Percentiles rank a stretch among this genome's conserved stretches.
Conservation (phyloP, 179 eudicot genomes). For the Beta corolliflora region DNA sequence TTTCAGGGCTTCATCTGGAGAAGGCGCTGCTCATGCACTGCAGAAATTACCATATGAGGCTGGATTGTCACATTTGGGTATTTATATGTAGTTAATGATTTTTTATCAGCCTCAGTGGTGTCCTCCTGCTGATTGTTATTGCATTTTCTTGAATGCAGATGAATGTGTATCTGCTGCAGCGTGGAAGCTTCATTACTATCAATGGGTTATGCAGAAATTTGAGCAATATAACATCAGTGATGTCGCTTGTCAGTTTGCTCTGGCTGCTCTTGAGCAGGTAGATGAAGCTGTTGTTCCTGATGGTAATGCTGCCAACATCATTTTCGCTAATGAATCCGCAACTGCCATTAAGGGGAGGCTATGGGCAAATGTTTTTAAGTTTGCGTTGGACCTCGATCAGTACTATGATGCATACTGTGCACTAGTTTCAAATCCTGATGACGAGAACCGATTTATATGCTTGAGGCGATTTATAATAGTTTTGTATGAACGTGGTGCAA, state of each 20-base stretch:
- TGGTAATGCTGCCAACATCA: constrained; percentile 33
- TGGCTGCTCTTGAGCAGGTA: constrained; percentile 97
- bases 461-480: constrained; percentile 93
- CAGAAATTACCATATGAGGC: constrained; percentile 61
- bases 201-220: constrained; percentile 97
- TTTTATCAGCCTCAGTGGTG: neutral
- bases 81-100: constrained; percentile 43
- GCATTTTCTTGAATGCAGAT: constrained; percentile 44
- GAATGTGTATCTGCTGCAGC: constrained; percentile 51
- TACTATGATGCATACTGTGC: constrained; percentile 98
- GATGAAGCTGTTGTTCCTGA: constrained; percentile 65
- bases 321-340: constrained; percentile 53
- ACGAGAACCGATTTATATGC: constrained; percentile 86
- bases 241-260: constrained; percentile 95
- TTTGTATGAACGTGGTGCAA: constrained; percentile 87
- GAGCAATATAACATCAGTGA: constrained; percentile 81
- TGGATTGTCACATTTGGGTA: constrained; percentile 60
- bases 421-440: constrained; percentile 92
- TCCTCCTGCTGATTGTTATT: constrained; percentile 1
- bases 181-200: constrained; percentile 95
- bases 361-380: constrained; percentile 98
- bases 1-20: constrained; percentile 79
- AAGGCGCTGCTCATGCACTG: constrained; percentile 70
- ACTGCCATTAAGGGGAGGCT: constrained; percentile 79
- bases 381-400: constrained; percentile 67